Evolutionary conservation across 345 rosid genomes (phyloP).

Genomic region (Lepidium africanum): DNA sequence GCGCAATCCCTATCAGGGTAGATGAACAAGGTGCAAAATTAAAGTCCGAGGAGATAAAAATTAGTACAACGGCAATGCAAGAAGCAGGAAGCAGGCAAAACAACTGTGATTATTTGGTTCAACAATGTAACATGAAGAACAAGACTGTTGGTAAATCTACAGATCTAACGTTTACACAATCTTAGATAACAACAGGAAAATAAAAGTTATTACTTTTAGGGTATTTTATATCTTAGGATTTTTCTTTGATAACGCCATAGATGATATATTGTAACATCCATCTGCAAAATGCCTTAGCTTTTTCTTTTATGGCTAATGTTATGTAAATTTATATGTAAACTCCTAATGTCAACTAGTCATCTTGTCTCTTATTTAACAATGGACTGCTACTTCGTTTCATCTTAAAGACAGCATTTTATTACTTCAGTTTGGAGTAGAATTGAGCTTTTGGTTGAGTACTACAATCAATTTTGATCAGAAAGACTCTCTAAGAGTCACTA

Average conservation of each 20-base stretch:
- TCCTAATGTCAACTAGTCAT: background rate
- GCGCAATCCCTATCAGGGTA: conserved; percentile 58
- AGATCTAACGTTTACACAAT: background rate
- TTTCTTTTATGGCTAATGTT: background rate
- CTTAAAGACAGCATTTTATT: background rate
- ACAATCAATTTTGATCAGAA: background rate
- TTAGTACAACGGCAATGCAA: background rate
- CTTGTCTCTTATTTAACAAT: background rate
- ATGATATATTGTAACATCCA: background rate
- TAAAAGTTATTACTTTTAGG: background rate
- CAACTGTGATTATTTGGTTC: background rate
- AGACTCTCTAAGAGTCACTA: too few species aligned
- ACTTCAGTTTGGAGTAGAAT: background rate
- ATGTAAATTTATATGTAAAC: conserved; percentile 12
- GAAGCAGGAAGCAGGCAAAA: background rate
- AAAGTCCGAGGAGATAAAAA: background rate
- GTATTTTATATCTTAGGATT: background rate
- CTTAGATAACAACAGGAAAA: background rate
- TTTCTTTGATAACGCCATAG: background rate
- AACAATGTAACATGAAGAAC: conserved; percentile 11
- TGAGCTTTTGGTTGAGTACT: background rate
- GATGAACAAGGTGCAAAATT: conserved; percentile 8
- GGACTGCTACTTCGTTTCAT: background rate
- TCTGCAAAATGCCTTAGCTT: background rate
- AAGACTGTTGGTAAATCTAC: conserved; percentile 1